Base-by-base conservation (phyloP, 257 asterid genomes). In the Solanum medicagineum region DNA sequence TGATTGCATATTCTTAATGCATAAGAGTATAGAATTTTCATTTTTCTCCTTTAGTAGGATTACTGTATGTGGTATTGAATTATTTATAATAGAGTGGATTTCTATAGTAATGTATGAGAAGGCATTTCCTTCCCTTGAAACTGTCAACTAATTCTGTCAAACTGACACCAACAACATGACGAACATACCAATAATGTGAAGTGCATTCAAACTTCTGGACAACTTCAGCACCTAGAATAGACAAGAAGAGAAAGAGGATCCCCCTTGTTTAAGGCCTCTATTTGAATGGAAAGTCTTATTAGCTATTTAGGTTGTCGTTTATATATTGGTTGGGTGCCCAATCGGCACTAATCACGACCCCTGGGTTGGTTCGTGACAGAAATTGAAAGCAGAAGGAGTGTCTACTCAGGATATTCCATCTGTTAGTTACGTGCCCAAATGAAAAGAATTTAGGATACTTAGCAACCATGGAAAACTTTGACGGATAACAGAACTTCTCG, bases 1-100 rank as follows among this genome's bases (percentile, higher is more conserved):
- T 83, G 85, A 84, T 85, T 86, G 85, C 85, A 86, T 87, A 89
- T 84, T 85, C 69, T 87, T 87, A 87, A 51, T 81, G 84, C 86
- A 75, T 59, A 77, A 88, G 85, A 87, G 74, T 81, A 87, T 89
- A 93, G 73, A 86, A 85, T 42, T 81, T 36, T 85, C 11, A n/a
- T 69, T 69, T 71, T 70, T 84, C 86, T 71, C 83, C 29, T 83
- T 45, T 75, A 81, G 60, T 87, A 84, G 65, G 84, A 44, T 85
- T 86, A 66, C 17, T 36, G 65, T 62, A 83, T 71, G 85, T 66
- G 81, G 90, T 77, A 77, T 53, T 77, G 83, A 77, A 51, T 49
- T 77, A 77, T 51, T 51, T 51, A 15, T 77, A 77, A 77, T 77
- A 75, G 44, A 4, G 56, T 51, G 47, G 24, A 75, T 75, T 75